Conservation (phyloP, 2,329 filamentous ascomycete genomes). For the Bisporella sp. region DNA sequence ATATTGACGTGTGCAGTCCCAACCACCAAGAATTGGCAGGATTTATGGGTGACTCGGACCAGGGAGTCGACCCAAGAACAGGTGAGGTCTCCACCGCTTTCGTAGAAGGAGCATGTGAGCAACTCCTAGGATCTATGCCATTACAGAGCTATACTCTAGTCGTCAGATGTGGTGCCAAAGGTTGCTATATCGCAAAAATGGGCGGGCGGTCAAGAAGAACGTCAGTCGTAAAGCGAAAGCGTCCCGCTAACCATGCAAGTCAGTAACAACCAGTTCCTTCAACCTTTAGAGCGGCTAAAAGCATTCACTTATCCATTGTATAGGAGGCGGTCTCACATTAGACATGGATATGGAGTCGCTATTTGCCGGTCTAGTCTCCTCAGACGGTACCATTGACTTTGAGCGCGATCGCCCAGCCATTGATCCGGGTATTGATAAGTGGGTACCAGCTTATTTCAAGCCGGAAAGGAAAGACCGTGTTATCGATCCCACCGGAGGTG, state of each 20-base stretch:
- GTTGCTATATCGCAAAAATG: slow-evolving; percentile 54
- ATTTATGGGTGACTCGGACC: slow-evolving; percentile 59
- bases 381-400: slow-evolving; percentile 36
- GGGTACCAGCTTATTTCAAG: slow-evolving; percentile 72
- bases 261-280: neutral
- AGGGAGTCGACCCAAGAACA: slow-evolving; percentile 29
- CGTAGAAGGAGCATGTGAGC: slow-evolving; percentile 54
- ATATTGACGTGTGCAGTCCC: slow-evolving; percentile 62
- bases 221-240: slow-evolving; percentile 11
- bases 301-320: neutral
- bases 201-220: slow-evolving; percentile 20
- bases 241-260: slow-evolving; percentile 29
- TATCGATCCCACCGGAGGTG: slow-evolving; percentile 89
- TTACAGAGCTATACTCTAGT: slow-evolving; percentile 60
- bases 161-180: slow-evolving; percentile 63
- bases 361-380: slow-evolving; percentile 51
- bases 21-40: slow-evolving; percentile 86
- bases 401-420: slow-evolving; percentile 49
- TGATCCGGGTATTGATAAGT: slow-evolving; percentile 49
- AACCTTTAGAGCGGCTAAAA: neutral
- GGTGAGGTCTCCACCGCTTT: slow-evolving; percentile 42
- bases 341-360: slow-evolving; percentile 58
- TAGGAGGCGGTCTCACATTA: slow-evolving; percentile 43
- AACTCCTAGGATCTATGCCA: slow-evolving; percentile 58
- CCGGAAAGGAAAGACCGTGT: slow-evolving; percentile 41